Percentiles rank a stretch among this genome's conserved stretches.
These are phyloP conservation scores for Vickermania spadyakhi DNA, from an alignment of 208 protist genomes.

Conservation along the genomic window DNA sequence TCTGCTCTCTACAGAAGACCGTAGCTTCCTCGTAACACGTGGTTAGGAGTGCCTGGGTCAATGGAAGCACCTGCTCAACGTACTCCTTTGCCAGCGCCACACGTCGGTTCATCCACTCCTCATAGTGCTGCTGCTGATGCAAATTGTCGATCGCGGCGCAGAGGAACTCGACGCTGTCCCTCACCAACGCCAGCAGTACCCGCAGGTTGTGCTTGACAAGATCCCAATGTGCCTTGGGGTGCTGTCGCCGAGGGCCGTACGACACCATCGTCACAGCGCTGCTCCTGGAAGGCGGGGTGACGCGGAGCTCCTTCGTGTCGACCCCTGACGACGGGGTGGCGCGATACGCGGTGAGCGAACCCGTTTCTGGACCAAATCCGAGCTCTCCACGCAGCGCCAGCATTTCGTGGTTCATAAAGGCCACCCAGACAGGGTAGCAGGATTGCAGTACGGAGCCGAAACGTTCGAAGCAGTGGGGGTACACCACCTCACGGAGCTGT, in stretches of 20 bases:
- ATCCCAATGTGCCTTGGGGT: background rate
- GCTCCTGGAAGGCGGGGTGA: background rate
- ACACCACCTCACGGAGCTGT: slow-evolving; percentile 37
- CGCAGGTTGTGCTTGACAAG: background rate
- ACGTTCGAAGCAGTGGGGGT: slow-evolving; percentile 17
- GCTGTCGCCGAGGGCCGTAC: background rate
- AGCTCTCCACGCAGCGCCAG: background rate
- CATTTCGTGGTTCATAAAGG: slow-evolving; percentile 37
- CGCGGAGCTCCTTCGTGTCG: no score
- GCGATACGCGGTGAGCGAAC: background rate
- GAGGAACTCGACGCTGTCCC: background rate
- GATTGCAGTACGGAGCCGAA: slow-evolving; percentile 17
- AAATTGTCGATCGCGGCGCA: background rate
- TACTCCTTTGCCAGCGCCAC: background rate
- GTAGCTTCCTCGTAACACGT: background rate
- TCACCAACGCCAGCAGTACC: background rate
- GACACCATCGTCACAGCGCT: background rate
- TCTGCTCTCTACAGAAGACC: background rate
- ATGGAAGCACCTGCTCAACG: background rate
- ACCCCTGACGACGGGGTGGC: background rate
- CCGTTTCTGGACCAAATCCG: background rate
- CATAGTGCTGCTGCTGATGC: background rate
- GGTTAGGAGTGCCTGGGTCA: background rate
- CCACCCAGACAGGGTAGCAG: slow-evolving; percentile 39
- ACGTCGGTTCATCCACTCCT: background rate